A percentile compares a stretch with the other conserved stretches of the same genome.
phyloP scores from a whole-genome alignment of 2,329 filamentous ascomycete genomes.

The Colletotrichum sp. region DNA sequence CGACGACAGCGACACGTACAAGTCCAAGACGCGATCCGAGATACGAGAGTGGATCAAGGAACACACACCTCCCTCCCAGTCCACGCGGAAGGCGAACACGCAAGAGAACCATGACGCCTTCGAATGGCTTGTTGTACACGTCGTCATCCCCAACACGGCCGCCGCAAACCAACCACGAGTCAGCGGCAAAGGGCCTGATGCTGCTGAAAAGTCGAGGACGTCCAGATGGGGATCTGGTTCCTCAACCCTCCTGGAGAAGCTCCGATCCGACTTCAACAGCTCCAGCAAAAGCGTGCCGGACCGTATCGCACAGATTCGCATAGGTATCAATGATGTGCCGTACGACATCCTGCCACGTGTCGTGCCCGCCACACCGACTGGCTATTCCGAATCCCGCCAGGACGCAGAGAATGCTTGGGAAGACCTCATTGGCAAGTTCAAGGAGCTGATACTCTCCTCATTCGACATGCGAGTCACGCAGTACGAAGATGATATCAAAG shows the following conservation, averaged over 20 bases:
- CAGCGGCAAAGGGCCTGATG: constrained; percentile 57
- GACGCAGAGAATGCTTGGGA: constrained; percentile 84
- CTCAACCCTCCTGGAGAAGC: constrained; percentile 85
- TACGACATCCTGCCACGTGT: constrained; percentile 69
- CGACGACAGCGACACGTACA: constrained; percentile 96
- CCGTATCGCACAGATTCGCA: constrained; percentile 83
- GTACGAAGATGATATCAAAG: constrained; percentile 96
- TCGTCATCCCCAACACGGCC: constrained; percentile 85
- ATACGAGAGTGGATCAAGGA: constrained; percentile 91
- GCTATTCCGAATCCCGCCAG: constrained; percentile 72
- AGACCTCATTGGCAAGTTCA: constrained; percentile 85
- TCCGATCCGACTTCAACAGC: constrained; percentile 88
- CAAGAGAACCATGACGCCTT: constrained; percentile 96
- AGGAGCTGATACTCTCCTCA: constrained; percentile 82
- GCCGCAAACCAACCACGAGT: constrained; percentile 79
- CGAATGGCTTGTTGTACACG: constrained; percentile 93
- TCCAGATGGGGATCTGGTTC: constrained; percentile 82
- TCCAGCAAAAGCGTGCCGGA: constrained; percentile 76
- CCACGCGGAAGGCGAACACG: constrained; percentile 62
- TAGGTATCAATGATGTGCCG: constrained; percentile 73
- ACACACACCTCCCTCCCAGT: constrained; percentile 66
- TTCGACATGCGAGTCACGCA: constrained; percentile 91
- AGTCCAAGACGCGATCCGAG: constrained; percentile 75
- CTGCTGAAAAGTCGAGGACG: constrained; percentile 68
- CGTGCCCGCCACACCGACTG: constrained; percentile 66